Evolutionary conservation across 1,139 yeast genomes (phyloP), one percentile per base, ranked within the genome.

Genomic region (Debaryomyces robertsiae): DNA sequence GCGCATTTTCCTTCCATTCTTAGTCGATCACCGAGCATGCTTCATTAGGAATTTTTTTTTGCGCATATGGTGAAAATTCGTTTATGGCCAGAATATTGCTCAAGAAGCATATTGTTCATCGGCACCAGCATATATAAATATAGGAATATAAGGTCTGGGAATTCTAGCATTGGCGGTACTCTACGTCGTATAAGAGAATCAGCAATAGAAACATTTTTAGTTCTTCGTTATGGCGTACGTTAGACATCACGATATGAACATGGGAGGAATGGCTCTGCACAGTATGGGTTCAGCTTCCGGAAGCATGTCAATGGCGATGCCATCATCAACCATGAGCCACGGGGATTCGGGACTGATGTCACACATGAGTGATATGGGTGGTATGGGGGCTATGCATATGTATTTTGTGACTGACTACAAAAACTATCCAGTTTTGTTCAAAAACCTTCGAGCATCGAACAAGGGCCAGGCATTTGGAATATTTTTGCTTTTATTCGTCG

Each of bases 391-490:
- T 1, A 83, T 84, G 91, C 77, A 78, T 56, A 74, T 72, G 68
- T 78, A 67, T 52, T 64, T 85, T 53, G 78, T 84, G 2, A 63
- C 77, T 0, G 53, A 62, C 2, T 84, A 66, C 58, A 50, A 60
- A 7, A 61, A 69, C 39, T 79, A 79, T 51, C 88, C 91, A 0
- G 87, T 85, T 0, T 52, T 84, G 7, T 84, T 84, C 65, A 61
- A 69, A 44, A 61, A 63, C 1, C 61, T 85, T 38, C 50, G 55
- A 13, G 91, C 93, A 3, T 48, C 63, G 3, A 67, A 64, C 35
- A 76, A 75, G 18, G 89, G 73, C 10, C 73, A 76, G 43, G 90
- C 87, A 0, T 84, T 84, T 58, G 94, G 91, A 25, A 83, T 85
- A 15, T 85, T 84, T 53, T 61, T 81, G 30, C 63, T 82, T 24